Evolutionary conservation across 306 rosid species (phyloP).

Genomic region (Vigna radiata): DNA sequence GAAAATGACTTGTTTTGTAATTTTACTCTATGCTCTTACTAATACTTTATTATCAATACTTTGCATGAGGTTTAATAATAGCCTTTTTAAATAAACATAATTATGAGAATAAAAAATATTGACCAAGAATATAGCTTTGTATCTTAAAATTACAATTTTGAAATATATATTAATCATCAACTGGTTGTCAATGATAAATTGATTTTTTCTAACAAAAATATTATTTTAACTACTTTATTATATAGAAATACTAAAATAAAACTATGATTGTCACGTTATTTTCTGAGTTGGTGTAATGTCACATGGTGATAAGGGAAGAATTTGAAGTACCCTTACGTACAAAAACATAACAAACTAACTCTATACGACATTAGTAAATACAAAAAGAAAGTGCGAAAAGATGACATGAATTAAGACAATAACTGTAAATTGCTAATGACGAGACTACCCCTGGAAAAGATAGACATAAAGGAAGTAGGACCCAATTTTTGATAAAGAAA

Average conservation of each 20-base stretch:
- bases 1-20: too few relatives aligned
- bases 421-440: background rate
- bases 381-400: background rate
- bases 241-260: background rate
- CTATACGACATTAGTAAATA: background rate
- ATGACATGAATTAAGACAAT: background rate
- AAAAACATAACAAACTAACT: background rate
- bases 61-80: too few relatives aligned
- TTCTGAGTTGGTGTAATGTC: background rate
- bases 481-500: background rate
- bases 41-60: background rate
- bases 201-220: background rate
- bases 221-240: background rate
- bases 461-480: conserved; percentile 30
- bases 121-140: too few relatives aligned
- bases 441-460: background rate
- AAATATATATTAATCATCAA: too few relatives aligned
- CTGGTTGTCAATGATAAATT: too few relatives aligned
- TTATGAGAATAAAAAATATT: too few relatives aligned
- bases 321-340: background rate
- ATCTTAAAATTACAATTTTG: too few relatives aligned
- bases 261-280: background rate
- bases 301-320: background rate
- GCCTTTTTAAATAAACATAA: too few relatives aligned
- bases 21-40: too few relatives aligned